Percentiles rank a stretch among this genome's conserved stretches.
These are phyloP conservation scores for Spergularia marina DNA, from an alignment of 148 eudicot species.

Conservation along the genomic window DNA sequence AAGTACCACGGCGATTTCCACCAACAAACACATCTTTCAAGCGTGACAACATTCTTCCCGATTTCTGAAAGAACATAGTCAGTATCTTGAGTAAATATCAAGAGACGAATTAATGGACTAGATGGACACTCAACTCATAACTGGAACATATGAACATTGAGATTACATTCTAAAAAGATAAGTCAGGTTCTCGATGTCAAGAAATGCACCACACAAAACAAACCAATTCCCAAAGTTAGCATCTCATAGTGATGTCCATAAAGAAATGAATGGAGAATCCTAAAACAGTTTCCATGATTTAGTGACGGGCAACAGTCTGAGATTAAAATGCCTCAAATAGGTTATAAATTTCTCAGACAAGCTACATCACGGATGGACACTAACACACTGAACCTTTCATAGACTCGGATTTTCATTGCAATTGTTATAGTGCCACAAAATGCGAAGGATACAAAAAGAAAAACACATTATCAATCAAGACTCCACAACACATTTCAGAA, in stretches of 20 bases:
- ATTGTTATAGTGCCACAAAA: too few species aligned
- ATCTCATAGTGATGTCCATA: too few species aligned
- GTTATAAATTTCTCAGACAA: background rate
- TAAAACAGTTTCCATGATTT: background rate
- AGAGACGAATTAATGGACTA: background rate
- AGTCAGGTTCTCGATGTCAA: background rate
- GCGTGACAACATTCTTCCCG: constrained; percentile 32
- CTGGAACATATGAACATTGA: background rate
- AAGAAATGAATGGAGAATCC: too few species aligned
- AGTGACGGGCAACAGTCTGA: background rate
- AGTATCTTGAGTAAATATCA: background rate
- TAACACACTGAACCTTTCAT: too few species aligned
- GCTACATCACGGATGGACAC: background rate
- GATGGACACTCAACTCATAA: background rate
- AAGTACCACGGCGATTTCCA: constrained; percentile 34
- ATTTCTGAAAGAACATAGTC: constrained; percentile 26
- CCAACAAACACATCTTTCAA: constrained; percentile 36
- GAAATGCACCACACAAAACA: background rate
- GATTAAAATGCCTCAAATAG: background rate
- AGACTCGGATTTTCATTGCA: too few species aligned
- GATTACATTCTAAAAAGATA: background rate
- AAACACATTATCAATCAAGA: background rate
- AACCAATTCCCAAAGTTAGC: too few species aligned
- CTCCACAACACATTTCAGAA: too few species aligned
- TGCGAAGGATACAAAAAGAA: background rate